Percentiles rank a stretch among this genome's conserved stretches.
Evolutionary conservation across 768 basidiomycete species (phyloP).

Genomic region (Lenzites betulinus): DNA sequence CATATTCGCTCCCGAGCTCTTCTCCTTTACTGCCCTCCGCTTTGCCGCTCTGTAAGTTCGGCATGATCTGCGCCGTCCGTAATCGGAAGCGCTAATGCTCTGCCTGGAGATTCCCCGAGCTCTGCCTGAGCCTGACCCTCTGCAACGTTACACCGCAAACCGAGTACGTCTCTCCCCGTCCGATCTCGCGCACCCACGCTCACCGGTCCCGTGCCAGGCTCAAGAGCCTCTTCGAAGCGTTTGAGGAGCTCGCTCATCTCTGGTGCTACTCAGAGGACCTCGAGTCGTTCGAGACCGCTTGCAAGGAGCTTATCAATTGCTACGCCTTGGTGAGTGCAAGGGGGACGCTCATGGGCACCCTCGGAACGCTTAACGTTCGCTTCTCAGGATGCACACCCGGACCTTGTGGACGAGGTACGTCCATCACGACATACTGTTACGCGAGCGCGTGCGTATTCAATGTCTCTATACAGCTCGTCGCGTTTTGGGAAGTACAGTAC

Average conservation of each 20-base stretch:
- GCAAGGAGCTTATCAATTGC: slow-evolving; percentile 57
- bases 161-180: slow-evolving; percentile 49
- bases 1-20: slow-evolving; percentile 68
- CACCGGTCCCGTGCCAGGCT: slow-evolving; percentile 41
- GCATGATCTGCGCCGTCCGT: not conserved
- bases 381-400: slow-evolving; percentile 50
- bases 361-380: not conserved
- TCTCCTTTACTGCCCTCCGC: slow-evolving; percentile 59
- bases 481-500: slow-evolving; percentile 59
- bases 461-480: slow-evolving; percentile 51
- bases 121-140: slow-evolving; percentile 66
- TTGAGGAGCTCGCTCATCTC: slow-evolving; percentile 60
- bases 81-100: not conserved
- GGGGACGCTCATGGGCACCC: not conserved
- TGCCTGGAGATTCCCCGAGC: slow-evolving; percentile 63
- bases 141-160: slow-evolving; percentile 67
- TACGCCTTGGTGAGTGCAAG: slow-evolving; percentile 52
- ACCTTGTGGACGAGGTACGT: slow-evolving; percentile 67
- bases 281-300: slow-evolving; percentile 66
- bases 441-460: not conserved
- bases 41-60: slow-evolving; percentile 62
- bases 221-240: slow-evolving; percentile 59
- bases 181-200: not conserved
- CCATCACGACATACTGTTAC: not conserved
- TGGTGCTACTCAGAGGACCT: slow-evolving; percentile 71